These are phyloP conservation scores for Penicillium palitans DNA, from an alignment of 2,329 filamentous ascomycete genomes.

Conservation along the genomic window DNA sequence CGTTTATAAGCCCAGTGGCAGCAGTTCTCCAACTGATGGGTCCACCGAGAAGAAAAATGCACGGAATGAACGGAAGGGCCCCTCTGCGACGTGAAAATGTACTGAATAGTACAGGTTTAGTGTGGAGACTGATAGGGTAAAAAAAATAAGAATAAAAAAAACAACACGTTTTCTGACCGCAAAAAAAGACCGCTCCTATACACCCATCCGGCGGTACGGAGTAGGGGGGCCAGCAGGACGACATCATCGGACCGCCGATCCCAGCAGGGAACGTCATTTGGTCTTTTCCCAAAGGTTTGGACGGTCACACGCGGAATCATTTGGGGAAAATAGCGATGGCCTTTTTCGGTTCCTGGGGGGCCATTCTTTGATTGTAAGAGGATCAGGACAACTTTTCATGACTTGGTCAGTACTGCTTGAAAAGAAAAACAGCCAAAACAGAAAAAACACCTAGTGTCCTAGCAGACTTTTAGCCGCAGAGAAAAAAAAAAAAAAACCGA, in stretches of 20 bases:
- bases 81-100: not conserved
- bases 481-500: not conserved
- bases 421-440: not conserved
- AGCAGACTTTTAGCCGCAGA: slow-evolving; percentile 1
- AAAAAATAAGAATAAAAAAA: not conserved
- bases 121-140: slow-evolving; percentile 5
- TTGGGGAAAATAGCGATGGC: not conserved
- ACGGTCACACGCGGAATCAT: slow-evolving; percentile 15
- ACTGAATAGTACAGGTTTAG: slow-evolving; percentile 1
- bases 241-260: slow-evolving; percentile 26
- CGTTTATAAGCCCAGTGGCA: not conserved
- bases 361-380: not conserved
- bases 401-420: not conserved
- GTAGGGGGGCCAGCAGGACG: slow-evolving; percentile 13
- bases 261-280: slow-evolving; percentile 15
- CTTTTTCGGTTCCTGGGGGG: not conserved
- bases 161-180: slow-evolving; percentile 4
- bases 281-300: not conserved
- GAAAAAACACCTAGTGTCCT: not conserved
- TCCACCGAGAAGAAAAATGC: slow-evolving; percentile 14
- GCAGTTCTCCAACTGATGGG: slow-evolving; percentile 3
- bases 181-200: not conserved
- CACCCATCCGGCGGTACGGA: slow-evolving; percentile 10
- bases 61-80: slow-evolving; percentile 12
- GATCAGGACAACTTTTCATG: not conserved